Evolutionary conservation across 768 basidiomycete species (phyloP).

Genomic region (Lactifluus subvellereus): DNA sequence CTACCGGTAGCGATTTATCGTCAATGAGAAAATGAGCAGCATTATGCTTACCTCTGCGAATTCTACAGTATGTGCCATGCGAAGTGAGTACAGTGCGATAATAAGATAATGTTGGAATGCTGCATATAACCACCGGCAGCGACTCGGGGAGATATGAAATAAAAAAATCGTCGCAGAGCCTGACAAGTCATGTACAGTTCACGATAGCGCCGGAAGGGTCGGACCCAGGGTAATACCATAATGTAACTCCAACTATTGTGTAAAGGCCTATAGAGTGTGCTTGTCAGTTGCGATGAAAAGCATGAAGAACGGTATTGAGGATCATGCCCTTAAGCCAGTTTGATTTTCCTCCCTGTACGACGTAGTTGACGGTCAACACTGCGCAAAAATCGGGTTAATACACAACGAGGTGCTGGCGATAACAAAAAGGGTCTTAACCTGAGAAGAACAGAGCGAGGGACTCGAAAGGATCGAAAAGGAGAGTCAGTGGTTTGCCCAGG

Average conservation of each 20-base stretch:
- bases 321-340: constrained; percentile 82
- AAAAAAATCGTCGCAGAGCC: too few relatives aligned
- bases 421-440: constrained; percentile 30
- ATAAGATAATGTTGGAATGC: too few relatives aligned
- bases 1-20: too few relatives aligned
- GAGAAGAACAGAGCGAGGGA: constrained; percentile 55
- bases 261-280: constrained; percentile 47
- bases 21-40: too few relatives aligned
- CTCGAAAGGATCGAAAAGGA: constrained; percentile 89
- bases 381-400: neutral
- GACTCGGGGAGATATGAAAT: too few relatives aligned
- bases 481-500: constrained; percentile 68
- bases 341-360: constrained; percentile 73
- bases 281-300: neutral
- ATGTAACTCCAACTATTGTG: constrained; percentile 61
- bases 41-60: too few relatives aligned
- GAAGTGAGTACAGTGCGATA: too few relatives aligned
- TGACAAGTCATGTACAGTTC: neutral
- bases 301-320: constrained; percentile 33
- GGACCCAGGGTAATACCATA: constrained; percentile 52
- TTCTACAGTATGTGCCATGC: too few relatives aligned
- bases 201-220: constrained; percentile 16
- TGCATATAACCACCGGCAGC: too few relatives aligned
- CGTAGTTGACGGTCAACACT: constrained; percentile 80
- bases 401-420: neutral